Percentiles rank a stretch among this genome's conserved stretches.
Conservation (phyloP, 371 early-diverging fungal species). For the Mortierella sp. region DNA sequence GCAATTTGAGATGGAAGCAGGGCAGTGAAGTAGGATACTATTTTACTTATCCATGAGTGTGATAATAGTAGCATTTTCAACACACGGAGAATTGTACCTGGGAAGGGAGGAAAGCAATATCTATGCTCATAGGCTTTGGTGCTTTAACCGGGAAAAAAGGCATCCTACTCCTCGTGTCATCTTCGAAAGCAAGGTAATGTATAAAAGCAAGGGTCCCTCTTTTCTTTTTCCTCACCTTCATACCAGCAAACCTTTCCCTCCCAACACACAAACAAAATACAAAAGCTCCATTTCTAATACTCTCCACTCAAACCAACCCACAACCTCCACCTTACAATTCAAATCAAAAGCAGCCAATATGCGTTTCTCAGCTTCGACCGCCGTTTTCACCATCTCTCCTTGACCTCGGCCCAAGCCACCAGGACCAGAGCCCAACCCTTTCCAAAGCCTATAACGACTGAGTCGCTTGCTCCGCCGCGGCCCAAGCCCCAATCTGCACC, state of each 20-base stretch:
- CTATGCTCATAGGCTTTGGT: not conserved
- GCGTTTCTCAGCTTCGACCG: not conserved
- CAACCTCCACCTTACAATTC: not conserved
- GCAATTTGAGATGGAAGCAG: not conserved
- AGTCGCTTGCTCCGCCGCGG: not conserved
- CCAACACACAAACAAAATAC: not conserved
- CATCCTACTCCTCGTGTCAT: not conserved
- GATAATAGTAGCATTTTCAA: not conserved
- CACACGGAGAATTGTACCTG: not conserved
- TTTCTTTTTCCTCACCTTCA: not conserved
- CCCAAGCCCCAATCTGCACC: not conserved
- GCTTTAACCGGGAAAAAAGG: not conserved
- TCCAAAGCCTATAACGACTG: not conserved
- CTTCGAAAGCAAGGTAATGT: not conserved
- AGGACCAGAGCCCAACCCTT: not conserved
- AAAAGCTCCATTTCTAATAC: not conserved
- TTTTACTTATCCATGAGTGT: not conserved
- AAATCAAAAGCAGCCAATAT: not conserved
- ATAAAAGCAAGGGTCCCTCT: not conserved
- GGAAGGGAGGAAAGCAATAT: not conserved
- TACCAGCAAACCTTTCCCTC: not conserved
- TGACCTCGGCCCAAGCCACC: no score
- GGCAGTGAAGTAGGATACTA: not conserved
- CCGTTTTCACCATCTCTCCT: not conserved
- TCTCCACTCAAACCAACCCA: not conserved